These are phyloP conservation scores for Sclerospora graminicola DNA, from an alignment of 352 stramenopile species.

Conservation along the genomic window DNA sequence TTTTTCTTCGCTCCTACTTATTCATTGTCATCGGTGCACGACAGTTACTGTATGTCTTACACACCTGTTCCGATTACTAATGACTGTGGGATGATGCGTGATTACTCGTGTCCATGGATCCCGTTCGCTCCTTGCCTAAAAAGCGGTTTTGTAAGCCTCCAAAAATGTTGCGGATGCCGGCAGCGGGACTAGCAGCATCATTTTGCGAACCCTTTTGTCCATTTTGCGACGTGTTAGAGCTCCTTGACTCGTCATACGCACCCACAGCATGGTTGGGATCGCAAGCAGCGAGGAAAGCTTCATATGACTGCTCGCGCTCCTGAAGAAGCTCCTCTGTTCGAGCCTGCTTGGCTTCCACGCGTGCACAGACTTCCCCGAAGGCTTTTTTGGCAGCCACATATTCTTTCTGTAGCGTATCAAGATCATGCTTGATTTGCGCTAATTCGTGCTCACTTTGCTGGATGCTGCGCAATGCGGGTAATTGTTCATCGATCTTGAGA, in stretches of 20 bases:
- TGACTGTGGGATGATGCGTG: constrained; percentile 22
- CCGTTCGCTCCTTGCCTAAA: constrained; percentile 53
- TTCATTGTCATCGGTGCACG: constrained; percentile 14
- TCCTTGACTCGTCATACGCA: constrained; percentile 13
- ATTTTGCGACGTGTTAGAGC: constrained; percentile 23
- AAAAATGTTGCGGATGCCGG: constrained; percentile 50
- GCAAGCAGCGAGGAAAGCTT: constrained; percentile 58
- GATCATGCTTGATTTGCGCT: constrained; percentile 62
- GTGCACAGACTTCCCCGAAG: constrained; percentile 60
- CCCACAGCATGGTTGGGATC: constrained; percentile 21
- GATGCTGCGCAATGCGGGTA: constrained; percentile 45
- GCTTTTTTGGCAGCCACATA: constrained; percentile 68
- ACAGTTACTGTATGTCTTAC: constrained; percentile 6
- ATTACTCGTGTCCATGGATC: constrained; percentile 40
- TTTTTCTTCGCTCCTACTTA: constrained; percentile 1
- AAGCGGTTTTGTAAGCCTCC: constrained; percentile 60
- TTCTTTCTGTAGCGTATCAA: constrained; percentile 71
- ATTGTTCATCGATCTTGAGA: constrained; percentile 62
- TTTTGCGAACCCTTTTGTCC: constrained; percentile 28
- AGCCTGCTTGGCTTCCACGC: constrained; percentile 58
- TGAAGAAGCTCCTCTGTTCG: constrained; percentile 68
- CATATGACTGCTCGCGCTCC: constrained; percentile 62
- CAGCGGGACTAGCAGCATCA: constrained; percentile 28
- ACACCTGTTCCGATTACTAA: constrained; percentile 6
- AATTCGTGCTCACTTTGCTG: constrained; percentile 68